Evolutionary conservation across 2,329 filamentous ascomycete species (phyloP).

Genomic region (Diaporthe citri): DNA sequence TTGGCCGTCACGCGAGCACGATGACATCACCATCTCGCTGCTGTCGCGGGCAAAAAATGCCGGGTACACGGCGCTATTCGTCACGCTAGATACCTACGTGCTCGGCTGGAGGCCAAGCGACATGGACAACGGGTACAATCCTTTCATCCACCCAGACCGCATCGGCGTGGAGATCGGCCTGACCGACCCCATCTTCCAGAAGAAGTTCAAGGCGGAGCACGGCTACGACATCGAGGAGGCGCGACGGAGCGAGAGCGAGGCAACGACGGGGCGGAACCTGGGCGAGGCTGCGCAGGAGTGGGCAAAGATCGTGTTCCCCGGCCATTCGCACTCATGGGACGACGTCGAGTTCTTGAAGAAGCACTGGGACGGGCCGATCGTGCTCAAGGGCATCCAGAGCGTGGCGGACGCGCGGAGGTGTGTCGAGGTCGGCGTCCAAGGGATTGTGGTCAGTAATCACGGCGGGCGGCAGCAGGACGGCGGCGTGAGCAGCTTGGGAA

Average conservation of each 20-base stretch:
- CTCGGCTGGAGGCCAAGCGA: slow-evolving; percentile 66
- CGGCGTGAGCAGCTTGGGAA: slow-evolving; percentile 34
- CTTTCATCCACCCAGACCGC: slow-evolving; percentile 36
- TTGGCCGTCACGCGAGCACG: slow-evolving; percentile 63
- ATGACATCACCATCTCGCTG: slow-evolving; percentile 62
- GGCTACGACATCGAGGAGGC: slow-evolving; percentile 49
- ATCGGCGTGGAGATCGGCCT: slow-evolving; percentile 38
- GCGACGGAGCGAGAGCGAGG: slow-evolving; percentile 54
- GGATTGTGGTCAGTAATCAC: slow-evolving; percentile 79
- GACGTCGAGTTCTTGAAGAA: slow-evolving; percentile 75
- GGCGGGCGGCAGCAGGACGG: slow-evolving; percentile 60
- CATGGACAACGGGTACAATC: slow-evolving; percentile 39
- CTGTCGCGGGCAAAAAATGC: slow-evolving; percentile 59
- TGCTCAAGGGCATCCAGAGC: slow-evolving; percentile 79
- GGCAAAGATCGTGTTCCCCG: slow-evolving; percentile 69
- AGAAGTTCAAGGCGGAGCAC: slow-evolving; percentile 27
- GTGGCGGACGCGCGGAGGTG: slow-evolving; percentile 72
- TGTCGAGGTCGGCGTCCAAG: slow-evolving; percentile 72
- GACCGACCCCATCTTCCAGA: slow-evolving; percentile 36
- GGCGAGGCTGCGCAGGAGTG: slow-evolving; percentile 68
- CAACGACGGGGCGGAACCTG: slow-evolving; percentile 61
- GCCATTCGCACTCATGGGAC: slow-evolving; percentile 70
- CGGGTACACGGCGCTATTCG: slow-evolving; percentile 65
- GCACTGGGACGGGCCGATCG: slow-evolving; percentile 67
- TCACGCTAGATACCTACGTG: slow-evolving; percentile 71